A percentile compares a stretch with the other conserved stretches of the same genome.
phyloP scores from a whole-genome alignment of 805 yeast genomes.

The Hanseniaspora osmophila region DNA sequence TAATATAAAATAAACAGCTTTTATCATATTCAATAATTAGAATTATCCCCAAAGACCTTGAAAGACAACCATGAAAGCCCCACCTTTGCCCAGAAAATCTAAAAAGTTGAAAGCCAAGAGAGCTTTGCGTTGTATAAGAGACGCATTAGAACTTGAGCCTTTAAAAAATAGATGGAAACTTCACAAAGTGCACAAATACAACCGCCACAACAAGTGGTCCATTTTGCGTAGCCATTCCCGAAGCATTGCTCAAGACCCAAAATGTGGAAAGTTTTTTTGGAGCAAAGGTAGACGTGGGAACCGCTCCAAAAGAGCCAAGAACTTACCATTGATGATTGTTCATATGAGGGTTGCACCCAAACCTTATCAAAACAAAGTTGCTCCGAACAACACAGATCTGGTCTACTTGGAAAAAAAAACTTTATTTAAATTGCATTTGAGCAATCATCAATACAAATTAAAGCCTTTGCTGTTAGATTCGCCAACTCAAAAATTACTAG shows the following conservation, averaged over 20 bases:
- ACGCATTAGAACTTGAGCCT: slow-evolving; percentile 9
- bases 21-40: no score
- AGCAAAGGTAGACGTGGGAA: not conserved
- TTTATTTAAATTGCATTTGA: slow-evolving; percentile 11
- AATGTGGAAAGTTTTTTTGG: no score
- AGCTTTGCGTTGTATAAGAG: slow-evolving; percentile 8
- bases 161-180: slow-evolving; percentile 15
- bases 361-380: not conserved
- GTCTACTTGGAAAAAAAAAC: slow-evolving; percentile 9
- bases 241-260: no score
- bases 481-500: not conserved
- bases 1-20: no score
- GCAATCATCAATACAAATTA: slow-evolving; percentile 16
- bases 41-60: no score
- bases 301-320: not conserved
- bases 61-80: slow-evolving; percentile 18
- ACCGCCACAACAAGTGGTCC: not conserved
- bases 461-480: slow-evolving; percentile 11
- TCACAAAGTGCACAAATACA: slow-evolving; percentile 11
- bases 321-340: not conserved
- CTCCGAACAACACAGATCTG: not conserved
- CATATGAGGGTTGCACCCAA: no score
- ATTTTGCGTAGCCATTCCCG: not conserved
- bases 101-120: slow-evolving; percentile 11
- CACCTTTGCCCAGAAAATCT: slow-evolving; percentile 20